Base-by-base conservation (phyloP, 371 early-diverging fungal genomes). In the Mortierella sp. region DNA sequence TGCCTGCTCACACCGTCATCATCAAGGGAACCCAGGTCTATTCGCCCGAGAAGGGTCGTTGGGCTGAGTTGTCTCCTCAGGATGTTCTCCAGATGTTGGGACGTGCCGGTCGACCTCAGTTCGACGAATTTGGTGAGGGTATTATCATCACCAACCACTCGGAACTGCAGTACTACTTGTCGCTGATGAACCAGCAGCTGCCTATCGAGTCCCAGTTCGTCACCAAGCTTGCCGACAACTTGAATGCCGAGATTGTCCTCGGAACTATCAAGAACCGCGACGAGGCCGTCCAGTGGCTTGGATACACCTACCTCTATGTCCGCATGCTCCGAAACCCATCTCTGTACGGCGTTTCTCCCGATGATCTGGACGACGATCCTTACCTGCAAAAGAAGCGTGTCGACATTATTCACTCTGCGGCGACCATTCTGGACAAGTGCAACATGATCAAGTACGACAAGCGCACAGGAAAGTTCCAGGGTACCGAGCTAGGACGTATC, bases 31-130 rank as follows among this genome's bases (percentile, higher is more conserved):
- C 99, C 10, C 97, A 97, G 86, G 96, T 99, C 78, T 99, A 99
- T 88, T 93, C 94, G 34, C 96, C 98, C 11, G 98, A 98, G 83
- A 96, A 95, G 90, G 98, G 99, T 79, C 90, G 94, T 21, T 99
- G 97, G 97, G 91, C 93, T 26, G 99, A 99, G 87, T 87, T 99
- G 51, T 94, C 95, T 34, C 98, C 97, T 59, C 98, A 98, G 81
- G 99, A 98, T 91, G 96, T 98, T 14, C 91, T 99, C 81, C 99
- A 99, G 89, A 99, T 99, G 97, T 90, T 99, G 77, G 99, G 99
- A 75, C 96, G 99, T 88, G 99, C 99, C 19, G 99, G 99, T 88
- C 96, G 99, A 79, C 99, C 99, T 26, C 99, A 99, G 90, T 99
- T 91, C 90, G 99, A 99, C 80, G 97, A 96, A 3, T 93, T 92